Evolutionary conservation across 345 rosid species (phyloP).

Genomic region (Noccaea caerulescens): DNA sequence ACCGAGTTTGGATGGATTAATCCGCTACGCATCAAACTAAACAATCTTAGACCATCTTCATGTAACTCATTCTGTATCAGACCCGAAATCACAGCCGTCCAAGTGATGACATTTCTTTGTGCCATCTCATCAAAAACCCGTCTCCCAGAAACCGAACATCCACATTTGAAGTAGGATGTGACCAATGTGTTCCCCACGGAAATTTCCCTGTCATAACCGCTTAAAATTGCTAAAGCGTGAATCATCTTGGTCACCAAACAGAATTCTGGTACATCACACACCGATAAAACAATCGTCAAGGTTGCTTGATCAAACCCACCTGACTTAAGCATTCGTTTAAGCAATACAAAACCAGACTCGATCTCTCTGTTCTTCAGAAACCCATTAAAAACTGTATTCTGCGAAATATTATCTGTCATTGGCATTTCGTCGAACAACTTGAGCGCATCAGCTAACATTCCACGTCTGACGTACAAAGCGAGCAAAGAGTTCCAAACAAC

Average conservation of each 20-base stretch:
- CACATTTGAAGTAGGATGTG: constrained; percentile 73
- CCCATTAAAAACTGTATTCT: constrained; percentile 74
- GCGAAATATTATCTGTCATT: constrained; percentile 63
- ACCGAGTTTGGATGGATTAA: constrained; percentile 63
- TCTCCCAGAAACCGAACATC: constrained; percentile 55
- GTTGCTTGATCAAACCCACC: constrained; percentile 78
- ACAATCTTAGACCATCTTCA: constrained; percentile 61
- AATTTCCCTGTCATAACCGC: too few species aligned
- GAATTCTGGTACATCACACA: constrained; percentile 59
- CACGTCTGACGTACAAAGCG: constrained; percentile 47
- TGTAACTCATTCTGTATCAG: constrained; percentile 57
- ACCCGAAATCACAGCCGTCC: constrained; percentile 89
- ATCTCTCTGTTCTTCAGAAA: constrained; percentile 54
- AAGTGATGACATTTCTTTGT: constrained; percentile 72
- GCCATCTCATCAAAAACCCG: constrained; percentile 73
- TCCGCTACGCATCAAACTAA: constrained; percentile 60
- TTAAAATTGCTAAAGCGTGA: too few species aligned
- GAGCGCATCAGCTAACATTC: constrained; percentile 43
- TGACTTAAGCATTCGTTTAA: constrained; percentile 52
- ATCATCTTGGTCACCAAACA: constrained; percentile 52
- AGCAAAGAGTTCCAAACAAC: constrained; percentile 84
- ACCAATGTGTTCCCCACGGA: constrained; percentile 77
- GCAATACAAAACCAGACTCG: constrained; percentile 49
- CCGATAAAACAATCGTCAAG: constrained; percentile 74
- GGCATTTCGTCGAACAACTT: constrained; percentile 86